These are phyloP conservation scores for Ustilago shanxiensis DNA, from an alignment of 1,284 basidiomycete genomes.

Conservation along the genomic window DNA sequence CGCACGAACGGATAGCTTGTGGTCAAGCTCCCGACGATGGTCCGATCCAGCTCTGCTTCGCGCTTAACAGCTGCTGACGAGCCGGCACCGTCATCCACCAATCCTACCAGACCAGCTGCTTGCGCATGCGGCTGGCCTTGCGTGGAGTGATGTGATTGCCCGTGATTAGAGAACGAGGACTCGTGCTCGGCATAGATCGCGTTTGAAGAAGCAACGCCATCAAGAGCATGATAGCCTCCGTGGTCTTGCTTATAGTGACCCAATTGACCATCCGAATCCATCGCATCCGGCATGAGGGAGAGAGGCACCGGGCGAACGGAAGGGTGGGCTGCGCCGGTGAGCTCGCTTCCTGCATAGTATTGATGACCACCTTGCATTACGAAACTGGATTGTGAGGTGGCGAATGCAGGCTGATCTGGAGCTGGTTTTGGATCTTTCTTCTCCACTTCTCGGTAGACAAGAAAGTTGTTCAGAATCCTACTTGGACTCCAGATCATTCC, in stretches of 20 bases:
- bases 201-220: slow-evolving; percentile 21
- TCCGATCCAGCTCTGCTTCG: slow-evolving; percentile 54
- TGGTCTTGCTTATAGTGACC: slow-evolving; percentile 31
- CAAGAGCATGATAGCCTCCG: slow-evolving; percentile 17
- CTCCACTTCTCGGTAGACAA: slow-evolving; percentile 73
- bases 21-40: slow-evolving; percentile 63
- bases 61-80: slow-evolving; percentile 20
- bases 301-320: slow-evolving; percentile 37
- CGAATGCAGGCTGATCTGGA: slow-evolving; percentile 35
- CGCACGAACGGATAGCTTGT: slow-evolving; percentile 63
- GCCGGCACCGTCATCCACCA: slow-evolving; percentile 19
- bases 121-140: slow-evolving; percentile 30
- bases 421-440: slow-evolving; percentile 53
- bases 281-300: slow-evolving; percentile 30
- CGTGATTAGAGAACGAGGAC: slow-evolving; percentile 19
- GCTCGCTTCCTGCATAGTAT: slow-evolving; percentile 9
- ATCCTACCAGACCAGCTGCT: slow-evolving; percentile 43
- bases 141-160: slow-evolving; percentile 7
- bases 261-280: slow-evolving; percentile 30
- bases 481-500: slow-evolving; percentile 93
- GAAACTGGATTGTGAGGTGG: slow-evolving; percentile 28
- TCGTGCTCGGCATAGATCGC: slow-evolving; percentile 31
- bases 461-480: slow-evolving; percentile 91
- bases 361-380: slow-evolving; percentile 13
- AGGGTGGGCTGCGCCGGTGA: slow-evolving; percentile 5